Conservation (phyloP, 2,329 filamentous ascomycete genomes). For the Aureobasidium sp. region DNA sequence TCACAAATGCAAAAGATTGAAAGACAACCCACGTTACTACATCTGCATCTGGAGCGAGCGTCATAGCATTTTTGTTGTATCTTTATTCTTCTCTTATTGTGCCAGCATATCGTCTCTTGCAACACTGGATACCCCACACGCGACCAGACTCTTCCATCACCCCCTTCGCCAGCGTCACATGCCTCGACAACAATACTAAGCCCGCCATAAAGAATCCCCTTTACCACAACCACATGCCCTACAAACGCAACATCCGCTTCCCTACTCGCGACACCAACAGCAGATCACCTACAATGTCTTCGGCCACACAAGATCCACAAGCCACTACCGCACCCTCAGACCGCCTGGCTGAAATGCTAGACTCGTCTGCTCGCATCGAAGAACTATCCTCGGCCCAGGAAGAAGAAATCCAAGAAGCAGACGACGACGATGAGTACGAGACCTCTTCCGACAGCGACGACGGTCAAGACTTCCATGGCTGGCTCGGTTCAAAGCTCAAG, state of each 20-base stretch:
- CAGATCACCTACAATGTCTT: background rate
- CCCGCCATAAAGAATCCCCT: background rate
- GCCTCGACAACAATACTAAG: conserved; percentile 16
- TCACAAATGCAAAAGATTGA: background rate
- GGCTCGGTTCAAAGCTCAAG: conserved; percentile 10
- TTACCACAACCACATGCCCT: background rate
- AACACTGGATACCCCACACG: background rate
- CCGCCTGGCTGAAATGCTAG: conserved; percentile 22
- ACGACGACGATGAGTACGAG: conserved; percentile 13
- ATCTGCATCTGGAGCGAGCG: background rate
- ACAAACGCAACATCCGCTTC: background rate
- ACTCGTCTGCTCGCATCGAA: conserved; percentile 21
- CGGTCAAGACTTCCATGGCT: conserved; percentile 11
- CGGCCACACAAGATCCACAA: background rate
- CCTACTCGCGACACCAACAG: conserved; percentile 5
- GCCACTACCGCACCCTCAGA: conserved; percentile 9
- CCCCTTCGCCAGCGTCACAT: background rate
- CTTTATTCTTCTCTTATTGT: background rate
- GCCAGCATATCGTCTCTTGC: background rate
- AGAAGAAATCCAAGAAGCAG: conserved; percentile 16
- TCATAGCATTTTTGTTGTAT: background rate
- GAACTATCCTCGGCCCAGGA: conserved; percentile 23
- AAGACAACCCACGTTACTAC: background rate
- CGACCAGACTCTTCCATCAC: background rate
- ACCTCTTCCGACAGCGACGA: conserved; percentile 3